Base-by-base conservation (phyloP, 768 basidiomycete genomes). In the Cystobasidium onofrii region DNA sequence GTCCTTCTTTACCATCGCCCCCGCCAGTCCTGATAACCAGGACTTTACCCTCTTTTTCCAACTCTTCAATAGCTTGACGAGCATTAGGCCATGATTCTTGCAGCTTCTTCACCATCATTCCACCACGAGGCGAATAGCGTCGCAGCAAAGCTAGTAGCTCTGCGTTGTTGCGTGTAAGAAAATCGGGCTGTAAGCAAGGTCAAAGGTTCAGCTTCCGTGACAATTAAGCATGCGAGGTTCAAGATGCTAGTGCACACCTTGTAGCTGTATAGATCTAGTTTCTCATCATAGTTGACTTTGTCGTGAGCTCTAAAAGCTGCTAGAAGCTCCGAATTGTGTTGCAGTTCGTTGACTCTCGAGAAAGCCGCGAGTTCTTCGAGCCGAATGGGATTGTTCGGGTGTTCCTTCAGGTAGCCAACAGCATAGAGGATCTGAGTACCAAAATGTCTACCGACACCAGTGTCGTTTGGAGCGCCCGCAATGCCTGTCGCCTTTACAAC, bases 71-170 rank as follows among this genome's bases (percentile, higher is more conserved):
- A 0, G 89, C 90, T 54, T 84, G 82, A 0, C 89, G 88, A 0
- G 92, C 90, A 76, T 90, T 90, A 77, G 90, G 89, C 91, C 92
- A 96, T 17, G 90, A 89, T 80, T 95, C 92, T 78, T 93, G 92
- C 50, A 96, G 83, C 0, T 87, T 85, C 23, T 90, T 87, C 34
- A 95, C 88, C 34, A 95, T 87, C 1, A 92, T 92, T 1, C 90
- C 89, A 13, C 91, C 91, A 77, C 88, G 88, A 33, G 88, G 87
- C 1, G 90, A 90, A 77, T 90, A 87, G 0, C 89, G 87, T 78
- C 92, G 90, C 43, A 96, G 91, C 80, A 94, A 90, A 0, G 87
- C 89, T 18, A 95, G 81, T 1, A 95, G 84, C 0, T 91, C 87
- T 1, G 87, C 88, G 82, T 93, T 93, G 78, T 87, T 91, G 33